phyloP scores from a whole-genome alignment of 2,329 filamentous ascomycete species.

The Pseudogymnoascus sp. region DNA sequence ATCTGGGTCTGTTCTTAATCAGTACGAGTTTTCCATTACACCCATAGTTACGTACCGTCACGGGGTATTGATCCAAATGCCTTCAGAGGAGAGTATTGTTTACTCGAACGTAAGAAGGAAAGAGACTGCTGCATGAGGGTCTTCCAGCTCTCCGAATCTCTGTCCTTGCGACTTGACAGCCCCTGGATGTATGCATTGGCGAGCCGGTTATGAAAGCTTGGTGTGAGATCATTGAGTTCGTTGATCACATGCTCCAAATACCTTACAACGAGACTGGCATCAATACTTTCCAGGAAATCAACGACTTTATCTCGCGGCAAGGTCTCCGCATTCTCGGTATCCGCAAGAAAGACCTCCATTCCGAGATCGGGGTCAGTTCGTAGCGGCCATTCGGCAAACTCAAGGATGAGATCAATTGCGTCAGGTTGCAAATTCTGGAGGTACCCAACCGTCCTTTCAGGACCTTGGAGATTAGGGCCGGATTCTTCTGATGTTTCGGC shows the following conservation, averaged over 20 bases:
- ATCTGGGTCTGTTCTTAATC: conserved; percentile 51
- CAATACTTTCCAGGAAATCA: conserved; percentile 62
- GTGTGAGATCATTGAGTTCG: conserved; percentile 75
- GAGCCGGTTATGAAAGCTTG: conserved; percentile 79
- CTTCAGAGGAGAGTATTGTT: conserved; percentile 70
- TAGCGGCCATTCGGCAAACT: conserved; percentile 86
- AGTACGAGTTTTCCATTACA: conserved; percentile 11
- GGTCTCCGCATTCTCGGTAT: conserved; percentile 90
- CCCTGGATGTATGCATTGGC: conserved; percentile 61
- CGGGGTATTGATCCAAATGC: conserved; percentile 71
- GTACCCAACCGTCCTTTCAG: conserved; percentile 77
- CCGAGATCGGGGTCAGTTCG: conserved; percentile 62
- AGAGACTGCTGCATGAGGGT: conserved; percentile 59
- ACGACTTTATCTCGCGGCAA: conserved; percentile 71
- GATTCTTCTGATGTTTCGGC: conserved; percentile 42
- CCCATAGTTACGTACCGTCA: conserved; percentile 51
- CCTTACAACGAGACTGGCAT: conserved; percentile 61
- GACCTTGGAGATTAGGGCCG: conserved; percentile 60
- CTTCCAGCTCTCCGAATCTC: conserved; percentile 42
- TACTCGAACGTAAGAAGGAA: conserved; percentile 64
- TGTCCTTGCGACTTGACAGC: conserved; percentile 30
- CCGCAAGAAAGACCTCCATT: conserved; percentile 88
- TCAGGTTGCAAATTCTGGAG: conserved; percentile 82
- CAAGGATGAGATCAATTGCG: conserved; percentile 81
- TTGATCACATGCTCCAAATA: conserved; percentile 89